Evolutionary conservation across 208 protist genomes (phyloP).

Genomic region (Leptomonas seymouri): DNA sequence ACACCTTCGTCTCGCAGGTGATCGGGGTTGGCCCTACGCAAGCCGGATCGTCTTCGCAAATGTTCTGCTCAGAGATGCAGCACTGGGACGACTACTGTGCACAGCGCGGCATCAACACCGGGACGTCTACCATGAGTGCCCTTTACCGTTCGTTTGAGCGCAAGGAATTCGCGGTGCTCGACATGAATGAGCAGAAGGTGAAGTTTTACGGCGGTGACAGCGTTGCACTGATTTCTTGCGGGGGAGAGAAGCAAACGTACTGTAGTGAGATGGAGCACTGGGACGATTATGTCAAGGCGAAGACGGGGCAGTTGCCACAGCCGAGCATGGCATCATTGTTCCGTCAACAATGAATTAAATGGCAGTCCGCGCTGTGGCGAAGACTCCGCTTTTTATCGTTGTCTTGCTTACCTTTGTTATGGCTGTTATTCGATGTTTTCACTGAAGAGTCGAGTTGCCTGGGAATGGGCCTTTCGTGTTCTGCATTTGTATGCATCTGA

Average conservation of each 20-base stretch:
- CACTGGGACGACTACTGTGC: constrained; percentile 77
- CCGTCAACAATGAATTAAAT: background rate
- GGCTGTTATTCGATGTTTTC: too few species aligned
- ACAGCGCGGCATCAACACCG: constrained; percentile 27
- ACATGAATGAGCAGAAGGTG: constrained; percentile 26
- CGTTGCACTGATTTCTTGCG: constrained; percentile 24
- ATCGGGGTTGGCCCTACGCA: constrained; percentile 16
- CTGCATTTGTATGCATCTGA: too few species aligned
- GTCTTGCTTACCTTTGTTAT: too few species aligned
- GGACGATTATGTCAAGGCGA: constrained; percentile 37
- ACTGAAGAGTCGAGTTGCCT: too few species aligned
- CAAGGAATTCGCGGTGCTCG: constrained; percentile 23
- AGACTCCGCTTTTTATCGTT: background rate
- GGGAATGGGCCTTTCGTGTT: too few species aligned
- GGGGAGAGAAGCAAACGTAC: constrained; percentile 32
- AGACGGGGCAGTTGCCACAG: constrained; percentile 18
- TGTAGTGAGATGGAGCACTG: constrained; percentile 66
- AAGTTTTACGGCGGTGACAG: constrained; percentile 24
- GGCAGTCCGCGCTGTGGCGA: too few species aligned
- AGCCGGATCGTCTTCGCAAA: constrained; percentile 33
- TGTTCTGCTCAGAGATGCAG: constrained; percentile 67
- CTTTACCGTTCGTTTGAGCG: constrained; percentile 32
- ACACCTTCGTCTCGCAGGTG: constrained; percentile 19
- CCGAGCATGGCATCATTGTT: constrained; percentile 36
- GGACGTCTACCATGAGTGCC: constrained; percentile 24